Conservation (phyloP, 2,329 filamentous ascomycete genomes). For the Drechslera avenae region DNA sequence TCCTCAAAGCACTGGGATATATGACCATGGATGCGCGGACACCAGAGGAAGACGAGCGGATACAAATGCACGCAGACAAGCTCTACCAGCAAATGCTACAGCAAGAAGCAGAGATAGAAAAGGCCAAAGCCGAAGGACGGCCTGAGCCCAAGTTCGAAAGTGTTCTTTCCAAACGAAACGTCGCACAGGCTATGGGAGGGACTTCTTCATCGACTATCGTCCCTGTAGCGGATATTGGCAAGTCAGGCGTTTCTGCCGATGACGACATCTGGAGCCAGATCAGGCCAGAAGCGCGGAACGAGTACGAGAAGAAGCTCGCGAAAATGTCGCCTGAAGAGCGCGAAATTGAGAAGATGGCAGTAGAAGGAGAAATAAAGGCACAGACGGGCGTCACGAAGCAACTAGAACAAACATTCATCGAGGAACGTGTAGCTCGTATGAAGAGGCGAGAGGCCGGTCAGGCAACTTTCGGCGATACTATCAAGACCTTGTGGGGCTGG, state of each 20-base stretch:
- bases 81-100: conserved; percentile 86
- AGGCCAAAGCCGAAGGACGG: conserved; percentile 64
- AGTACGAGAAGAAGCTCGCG: conserved; percentile 43
- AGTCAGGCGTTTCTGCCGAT: conserved; percentile 13
- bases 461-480: conserved; percentile 46
- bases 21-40: conserved; percentile 68
- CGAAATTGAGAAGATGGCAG: conserved; percentile 42
- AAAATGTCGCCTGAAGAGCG: conserved; percentile 37
- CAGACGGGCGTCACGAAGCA: conserved; percentile 39
- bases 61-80: conserved; percentile 94
- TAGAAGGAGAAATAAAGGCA: conserved; percentile 43
- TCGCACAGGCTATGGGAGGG: conserved; percentile 34
- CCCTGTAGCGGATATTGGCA: conserved; percentile 6
- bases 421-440: conserved; percentile 44
- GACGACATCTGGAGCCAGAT: conserved; percentile 39
- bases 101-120: conserved; percentile 76
- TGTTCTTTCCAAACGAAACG: conserved; percentile 52
- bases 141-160: conserved; percentile 64
- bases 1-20: conserved; percentile 89
- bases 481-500: conserved; percentile 48
- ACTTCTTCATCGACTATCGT: conserved; percentile 15
- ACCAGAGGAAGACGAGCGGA: conserved; percentile 74
- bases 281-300: conserved; percentile 35
- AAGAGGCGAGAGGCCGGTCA: conserved; percentile 44
- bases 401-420: conserved; percentile 40